Base-by-base conservation (phyloP, 208 protist genomes). In the Trypanosoma rangeli region DNA sequence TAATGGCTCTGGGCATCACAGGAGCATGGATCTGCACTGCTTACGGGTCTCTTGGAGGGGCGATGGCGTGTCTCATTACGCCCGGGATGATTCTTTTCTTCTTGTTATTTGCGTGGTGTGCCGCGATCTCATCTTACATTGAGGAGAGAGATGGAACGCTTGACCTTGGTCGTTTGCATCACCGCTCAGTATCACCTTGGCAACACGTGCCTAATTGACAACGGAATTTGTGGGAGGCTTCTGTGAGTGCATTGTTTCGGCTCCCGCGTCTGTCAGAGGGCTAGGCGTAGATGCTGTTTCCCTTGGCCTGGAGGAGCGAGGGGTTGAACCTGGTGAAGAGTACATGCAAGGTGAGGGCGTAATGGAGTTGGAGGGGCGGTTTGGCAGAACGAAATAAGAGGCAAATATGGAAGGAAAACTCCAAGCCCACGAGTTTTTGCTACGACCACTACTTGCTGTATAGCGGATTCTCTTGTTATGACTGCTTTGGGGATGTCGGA, bases 11-110 rank as follows among this genome's bases (percentile, higher is more conserved):
- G 10, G 80, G 83, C 2, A 78, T 72, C 15, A 70, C 76, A 15
- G 71, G 76, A 33, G 73, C 84, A 54, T 89, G 86, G 82, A 69
- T 85, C 29, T 83, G 79, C 37, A 78, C 67, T 18, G 74, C 73
- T 31, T 87, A 81, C 67, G 72, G 58, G 46, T 83, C 74, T 57
- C 3, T 69, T 13, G 33, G 62, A 10, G 78, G 68, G 18, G 72
- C 63, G 24, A 65, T 89, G 13, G 74, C 66, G 35, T 84, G 86
- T 67, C 66, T 79, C 42, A 64, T 84, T 60, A 62, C 79, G 20
- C 81, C 86, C 5, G 83, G 80, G 26, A 58, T 71, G 15, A 22
- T 73, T 16, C 42, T 92, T 8, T 80, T 86, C 37, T 64, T 77
- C 2, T n/a, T 82, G 0, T 10, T 88, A 3, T 33, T 74, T 18